Percentiles rank a stretch among this genome's conserved stretches.
phyloP scores from a whole-genome alignment of 140 eudicot genomes.

The Cichorium intybus region DNA sequence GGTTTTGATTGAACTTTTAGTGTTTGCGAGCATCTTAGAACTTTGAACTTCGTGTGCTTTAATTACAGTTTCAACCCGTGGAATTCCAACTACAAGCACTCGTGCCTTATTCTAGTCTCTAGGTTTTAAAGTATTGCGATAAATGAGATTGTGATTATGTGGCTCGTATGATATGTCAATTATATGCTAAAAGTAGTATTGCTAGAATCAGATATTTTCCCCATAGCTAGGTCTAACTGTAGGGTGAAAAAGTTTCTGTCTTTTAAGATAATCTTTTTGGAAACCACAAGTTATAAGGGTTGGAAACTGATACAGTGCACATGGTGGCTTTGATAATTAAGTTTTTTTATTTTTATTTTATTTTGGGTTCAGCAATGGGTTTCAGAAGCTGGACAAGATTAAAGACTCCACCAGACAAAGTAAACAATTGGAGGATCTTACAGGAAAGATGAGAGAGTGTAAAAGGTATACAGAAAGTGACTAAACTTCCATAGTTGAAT shows the following conservation, averaged over 20 bases:
- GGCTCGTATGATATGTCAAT: neutral
- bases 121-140: neutral
- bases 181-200: neutral
- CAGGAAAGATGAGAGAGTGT: conserved; percentile 97
- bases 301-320: too few relatives aligned
- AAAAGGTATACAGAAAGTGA: conserved; percentile 52
- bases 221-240: conserved; percentile 3
- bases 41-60: neutral
- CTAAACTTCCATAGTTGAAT: too few relatives aligned
- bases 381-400: conserved; percentile 92
- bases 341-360: neutral
- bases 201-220: neutral
- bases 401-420: conserved; percentile 92
- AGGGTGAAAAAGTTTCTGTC: neutral
- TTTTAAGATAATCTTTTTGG: conserved; percentile 3
- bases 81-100: neutral
- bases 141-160: neutral
- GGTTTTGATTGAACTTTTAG: conserved; percentile 3
- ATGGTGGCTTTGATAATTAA: neutral
- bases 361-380: conserved; percentile 71
- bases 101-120: neutral
- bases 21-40: neutral
- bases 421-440: conserved; percentile 95
- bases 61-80: neutral
- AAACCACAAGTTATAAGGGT: neutral